Base-by-base conservation (phyloP, 2,329 filamentous ascomycete species). In the Aspergillus quadrilineatus region DNA sequence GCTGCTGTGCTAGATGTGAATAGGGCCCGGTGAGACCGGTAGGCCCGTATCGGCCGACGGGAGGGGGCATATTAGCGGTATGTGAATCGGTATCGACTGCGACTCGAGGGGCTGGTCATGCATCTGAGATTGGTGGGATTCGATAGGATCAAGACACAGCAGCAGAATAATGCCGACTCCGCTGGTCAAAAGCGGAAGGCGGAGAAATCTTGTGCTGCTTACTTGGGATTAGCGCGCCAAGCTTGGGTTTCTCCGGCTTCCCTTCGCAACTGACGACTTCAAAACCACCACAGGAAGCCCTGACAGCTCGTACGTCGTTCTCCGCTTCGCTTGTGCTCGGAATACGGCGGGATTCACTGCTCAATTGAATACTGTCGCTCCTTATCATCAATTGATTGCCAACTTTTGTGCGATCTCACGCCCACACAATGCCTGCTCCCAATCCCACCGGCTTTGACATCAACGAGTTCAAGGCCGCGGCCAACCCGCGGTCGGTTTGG, bases 371-470 rank as follows among this genome's bases (percentile, higher is more conserved):
- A 58, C 54, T 61, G 59, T 66, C 37, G 53, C 42, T 47, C 36
- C 22, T 41, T 52, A n/a, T 37, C 37, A 43, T 36, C 39, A 49
- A 49, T 29, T 30, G 30, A 30, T 52, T 14, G 34, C 22, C 15
- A 41, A 30, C 64, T 45, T 32, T 26, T n/a, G 49, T 56, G 56
- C 61, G 55, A 37, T 59, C 73, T 62, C 68, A 22, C 32, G 22
- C 34, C 56, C 60, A 60, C 64, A 75, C 65, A 68, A 84, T 85
- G 82, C 75, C 81, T 65, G 72, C 76, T 59, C 69, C 70, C 79
- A 82, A 90, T 82, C 85, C 95, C 77, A 97, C 93, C 69, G 93
- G 93, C 78, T 97, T 97, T 83, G 88, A 94, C 80, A 83, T 91
- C 69, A 85, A 85, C 73, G 89, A 90, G 76, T 87, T 92, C 77